Conservation (phyloP, 805 yeast species). For the Myxozyma geophila region DNA sequence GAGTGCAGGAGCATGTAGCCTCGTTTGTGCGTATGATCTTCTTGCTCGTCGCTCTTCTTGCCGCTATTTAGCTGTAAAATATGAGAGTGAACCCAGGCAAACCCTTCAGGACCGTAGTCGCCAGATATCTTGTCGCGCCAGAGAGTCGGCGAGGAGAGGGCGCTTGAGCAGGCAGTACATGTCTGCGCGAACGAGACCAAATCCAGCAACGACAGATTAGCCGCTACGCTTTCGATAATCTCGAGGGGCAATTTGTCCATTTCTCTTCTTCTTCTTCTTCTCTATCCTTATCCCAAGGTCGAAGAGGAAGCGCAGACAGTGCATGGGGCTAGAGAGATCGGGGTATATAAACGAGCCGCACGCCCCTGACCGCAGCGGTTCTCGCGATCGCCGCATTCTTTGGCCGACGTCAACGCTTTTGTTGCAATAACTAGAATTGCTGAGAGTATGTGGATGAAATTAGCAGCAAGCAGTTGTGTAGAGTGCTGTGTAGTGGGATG, state of each 20-base stretch:
- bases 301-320: neutral
- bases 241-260: constrained; percentile 1
- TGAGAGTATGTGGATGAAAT: neutral
- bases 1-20: neutral
- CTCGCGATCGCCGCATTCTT: neutral
- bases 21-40: neutral
- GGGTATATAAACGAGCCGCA: neutral
- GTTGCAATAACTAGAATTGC: neutral
- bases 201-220: constrained; percentile 2
- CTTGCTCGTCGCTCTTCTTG: neutral
- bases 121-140: constrained; percentile 4
- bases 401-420: neutral
- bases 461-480: neutral
- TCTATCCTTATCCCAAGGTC: neutral
- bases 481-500: neutral
- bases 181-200: constrained; percentile 3
- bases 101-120: constrained; percentile 19
- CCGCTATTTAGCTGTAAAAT: neutral
- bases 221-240: neutral
- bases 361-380: neutral
- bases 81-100: neutral
- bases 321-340: neutral
- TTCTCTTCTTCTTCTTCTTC: neutral
- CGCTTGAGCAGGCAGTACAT: neutral
- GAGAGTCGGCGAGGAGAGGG: neutral